A percentile compares a stretch with the other conserved stretches of the same genome.
phyloP scores from a whole-genome alignment of 169 alveolate species.

The Cryptosporidium felis region DNA sequence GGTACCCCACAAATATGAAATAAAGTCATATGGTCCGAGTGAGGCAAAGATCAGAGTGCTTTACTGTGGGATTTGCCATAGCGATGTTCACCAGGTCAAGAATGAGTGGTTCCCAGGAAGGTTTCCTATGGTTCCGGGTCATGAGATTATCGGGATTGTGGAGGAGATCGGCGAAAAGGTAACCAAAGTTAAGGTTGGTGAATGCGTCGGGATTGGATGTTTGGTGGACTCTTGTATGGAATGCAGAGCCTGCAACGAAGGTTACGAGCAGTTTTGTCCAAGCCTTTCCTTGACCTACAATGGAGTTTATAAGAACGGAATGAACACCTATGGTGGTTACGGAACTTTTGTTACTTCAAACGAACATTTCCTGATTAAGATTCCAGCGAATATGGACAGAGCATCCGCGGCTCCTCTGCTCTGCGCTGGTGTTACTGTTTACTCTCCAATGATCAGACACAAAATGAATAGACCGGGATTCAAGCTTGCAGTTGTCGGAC shows the following conservation, averaged over 20 bases:
- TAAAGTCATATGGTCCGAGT: constrained; percentile 31
- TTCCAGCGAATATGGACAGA: constrained; percentile 78
- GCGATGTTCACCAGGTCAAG: constrained; percentile 77
- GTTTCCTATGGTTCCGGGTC: constrained; percentile 83
- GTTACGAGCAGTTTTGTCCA: constrained; percentile 78
- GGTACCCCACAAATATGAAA: constrained; percentile 47
- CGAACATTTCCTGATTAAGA: constrained; percentile 74
- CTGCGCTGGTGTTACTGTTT: constrained; percentile 86
- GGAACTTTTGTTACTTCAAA: constrained; percentile 80
- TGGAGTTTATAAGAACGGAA: constrained; percentile 55
- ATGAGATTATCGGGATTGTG: constrained; percentile 81
- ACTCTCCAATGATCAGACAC: constrained; percentile 76
- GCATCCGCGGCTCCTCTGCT: constrained; percentile 82
- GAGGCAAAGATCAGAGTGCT: constrained; percentile 79
- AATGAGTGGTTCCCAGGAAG: constrained; percentile 75
- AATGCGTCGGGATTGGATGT: constrained; percentile 81
- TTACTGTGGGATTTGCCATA: constrained; percentile 82
- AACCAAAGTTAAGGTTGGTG: constrained; percentile 79
- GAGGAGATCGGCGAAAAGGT: constrained; percentile 80
- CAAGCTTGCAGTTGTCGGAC: constrained; percentile 82
- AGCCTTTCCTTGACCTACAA: constrained; percentile 50
- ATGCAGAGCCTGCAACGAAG: constrained; percentile 78
- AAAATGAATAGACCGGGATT: constrained; percentile 75
- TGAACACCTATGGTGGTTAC: constrained; percentile 81
- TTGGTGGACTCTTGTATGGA: constrained; percentile 78